A percentile compares a stretch with the other conserved stretches of the same genome.
Evolutionary conservation across 192 early-diverging fungal species (phyloP).

Genomic region (Gonapodya prolifera): DNA sequence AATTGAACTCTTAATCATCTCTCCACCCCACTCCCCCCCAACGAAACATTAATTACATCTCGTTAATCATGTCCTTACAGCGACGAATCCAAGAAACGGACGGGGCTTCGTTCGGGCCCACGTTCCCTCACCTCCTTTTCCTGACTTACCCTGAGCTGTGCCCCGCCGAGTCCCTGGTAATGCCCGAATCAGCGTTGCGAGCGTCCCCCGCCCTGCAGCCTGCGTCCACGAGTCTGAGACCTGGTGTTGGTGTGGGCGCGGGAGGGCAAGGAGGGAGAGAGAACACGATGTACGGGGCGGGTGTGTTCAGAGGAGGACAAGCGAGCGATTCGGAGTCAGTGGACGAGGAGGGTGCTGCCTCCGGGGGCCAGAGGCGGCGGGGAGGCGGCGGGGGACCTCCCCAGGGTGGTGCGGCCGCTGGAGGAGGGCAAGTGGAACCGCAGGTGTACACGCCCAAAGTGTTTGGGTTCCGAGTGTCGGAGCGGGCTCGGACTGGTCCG

Average conservation of each 20-base stretch:
- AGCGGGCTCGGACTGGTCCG: slow-evolving; percentile 59
- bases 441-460: slow-evolving; percentile 75
- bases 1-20: neutral
- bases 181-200: slow-evolving; percentile 6
- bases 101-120: slow-evolving; percentile 92
- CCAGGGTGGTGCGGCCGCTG: no score
- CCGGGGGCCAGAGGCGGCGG: slow-evolving; percentile 7
- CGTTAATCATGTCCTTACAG: neutral
- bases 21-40: slow-evolving; percentile 15
- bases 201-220: neutral
- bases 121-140: slow-evolving; percentile 86
- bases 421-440: no score
- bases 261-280: slow-evolving; percentile 14
- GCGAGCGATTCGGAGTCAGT: slow-evolving; percentile 7
- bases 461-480: slow-evolving; percentile 85
- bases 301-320: slow-evolving; percentile 1
- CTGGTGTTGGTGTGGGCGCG: neutral
- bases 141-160: slow-evolving; percentile 69
- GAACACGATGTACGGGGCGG: slow-evolving; percentile 17
- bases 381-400: neutral
- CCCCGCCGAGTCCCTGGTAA: slow-evolving; percentile 22
- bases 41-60: slow-evolving; percentile 6
- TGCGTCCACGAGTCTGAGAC: neutral
- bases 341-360: slow-evolving; percentile 16
- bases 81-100: slow-evolving; percentile 24